Evolutionary conservation across 768 basidiomycete species (phyloP), one percentile per base, ranked within the genome.

Genomic region (Termitomyces sp.): DNA sequence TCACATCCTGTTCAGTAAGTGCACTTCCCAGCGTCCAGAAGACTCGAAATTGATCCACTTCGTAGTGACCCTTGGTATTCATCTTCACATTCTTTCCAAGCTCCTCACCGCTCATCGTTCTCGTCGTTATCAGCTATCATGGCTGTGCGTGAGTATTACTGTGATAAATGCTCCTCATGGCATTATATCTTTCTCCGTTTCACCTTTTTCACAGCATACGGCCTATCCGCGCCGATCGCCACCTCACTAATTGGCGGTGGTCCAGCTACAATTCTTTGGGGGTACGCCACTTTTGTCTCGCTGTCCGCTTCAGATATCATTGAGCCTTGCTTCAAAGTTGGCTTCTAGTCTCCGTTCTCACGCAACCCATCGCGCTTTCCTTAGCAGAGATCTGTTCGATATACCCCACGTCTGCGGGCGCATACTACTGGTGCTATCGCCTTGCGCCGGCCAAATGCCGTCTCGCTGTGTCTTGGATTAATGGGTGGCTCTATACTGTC

Each of bases 401-500:
- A 58, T 84, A 82, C 59, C 83, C 83, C 0, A 84, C 82, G 1
- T 81, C 82, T 0, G 82, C 82, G 0, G 83, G 83, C 16, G 78
- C 83, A 1, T 84, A 83, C 60, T 85, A 87, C 61, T 88, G 85
- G 85, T 79, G 81, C 44, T 86, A 81, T 61, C 77, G 80, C 46
- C 72, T 88, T 9, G 79, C 82, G 0, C 75, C 83, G 3, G 79
- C 83, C 0, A 73, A 70, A 48, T 76, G 74, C 55, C 73, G 79
- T 52, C 68, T 84, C 7, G 61, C 85, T 9, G 67, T 79, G 2
- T 83, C 81, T 16, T 88, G 85, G 81, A 80, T 87, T 46, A 82
- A 83, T 55, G 85, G 86, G 6, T 88, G 86, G 86, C 68, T 87
- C 17, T 83, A 81, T 1, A 72, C 85, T 62, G 83, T 85, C 28